Evolutionary conservation across 73 alveolate genomes (phyloP), one percentile per base, ranked within the genome.

Genomic region (Symbiodinium natans): DNA sequence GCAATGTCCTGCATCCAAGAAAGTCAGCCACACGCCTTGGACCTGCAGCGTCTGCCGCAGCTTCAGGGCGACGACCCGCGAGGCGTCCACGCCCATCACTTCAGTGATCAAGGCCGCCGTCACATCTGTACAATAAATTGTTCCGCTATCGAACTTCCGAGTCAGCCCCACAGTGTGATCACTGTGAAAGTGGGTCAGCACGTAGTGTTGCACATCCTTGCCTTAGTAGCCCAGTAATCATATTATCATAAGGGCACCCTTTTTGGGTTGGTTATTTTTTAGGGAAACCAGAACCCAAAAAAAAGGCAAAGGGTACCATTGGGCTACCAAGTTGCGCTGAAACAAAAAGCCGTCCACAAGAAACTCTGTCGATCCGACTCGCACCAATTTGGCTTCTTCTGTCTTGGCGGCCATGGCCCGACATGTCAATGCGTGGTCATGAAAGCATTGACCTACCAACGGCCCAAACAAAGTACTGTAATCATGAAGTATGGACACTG

Each of bases 111-210:
- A 38, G 17, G 97, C 87, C 0, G 97, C 97, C n/a, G 97, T 90
- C 80, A 90, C 97, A 31, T 90, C 97, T 9, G 97, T 90, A 80
- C 97, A 90, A 19, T 90, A 90, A 17, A 90, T 90, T 1, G 97
- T 90, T 6, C 97, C 97, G 29, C 74, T 10, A 33, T 63, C 54
- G 42, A 90, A 90, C 21, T 59, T 56, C 25, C 97, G 74, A 4
- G 97, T 71, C 52, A 90, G 77, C 19, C 97, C 97, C 77, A 90
- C 88, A 4, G 97, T 90, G 97, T 90, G 97, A 48, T 90, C 97
- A 19, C 97, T 90, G 54, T 90, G 97, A 82, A 90, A 90, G 36
- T 90, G 97, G 48, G 97, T 90, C 54, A 90, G 97, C 97, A 90
- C 97, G 19, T 90, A 90, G 17, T 90, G 97, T 71, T 41, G 41